Evolutionary conservation across 306 rosid genomes (phyloP), one percentile per base, ranked within the genome.

Genomic region (Vigna trinervia): DNA sequence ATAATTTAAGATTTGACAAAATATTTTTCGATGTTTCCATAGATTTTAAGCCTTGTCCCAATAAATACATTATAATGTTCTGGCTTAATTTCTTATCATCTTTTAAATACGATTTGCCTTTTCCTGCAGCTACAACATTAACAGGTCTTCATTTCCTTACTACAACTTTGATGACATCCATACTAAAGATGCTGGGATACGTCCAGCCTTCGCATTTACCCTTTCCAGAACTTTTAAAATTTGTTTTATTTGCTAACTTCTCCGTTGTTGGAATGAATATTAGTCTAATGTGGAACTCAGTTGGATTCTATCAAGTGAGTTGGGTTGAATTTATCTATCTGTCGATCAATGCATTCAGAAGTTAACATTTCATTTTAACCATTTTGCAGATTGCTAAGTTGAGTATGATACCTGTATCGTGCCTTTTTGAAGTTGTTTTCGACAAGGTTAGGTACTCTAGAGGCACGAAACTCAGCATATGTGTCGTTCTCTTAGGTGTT

Each of bases 221-320:
- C 12, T 22, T 91, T n/a, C 4, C 87, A 9, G 98, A 93, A 43
- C 96, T 93, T 82, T 80, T 91, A 51, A 93, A 88, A 80, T 93
- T 93, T 87, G 91, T 93, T 59, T 13, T 93, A 52, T 91, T 91
- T 77, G 96, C 98, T 36, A 93, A 93, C 84, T 91, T 93, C 86
- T 93, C 97, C 15, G 84, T 93, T 70, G 96, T 93, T 83, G 97
- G 98, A 81, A 91, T 91, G 97, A 93, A 93, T 32, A 89, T 93
- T 72, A 93, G 97, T 83, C 87, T 93, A 75, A 93, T 93, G 98
- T 93, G 92, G 98, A 93, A 93, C 83, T 91, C 97, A 14, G 98
- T 93, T 82, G 98, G 97, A 86, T 93, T 91, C 89, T 90, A 93
- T 85, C 97, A 93, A 90, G 98, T 88, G 80, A 83, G 80, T 71